phyloP scores from a whole-genome alignment of 73 alveolate species.

The Paramecium caudatum region DNA sequence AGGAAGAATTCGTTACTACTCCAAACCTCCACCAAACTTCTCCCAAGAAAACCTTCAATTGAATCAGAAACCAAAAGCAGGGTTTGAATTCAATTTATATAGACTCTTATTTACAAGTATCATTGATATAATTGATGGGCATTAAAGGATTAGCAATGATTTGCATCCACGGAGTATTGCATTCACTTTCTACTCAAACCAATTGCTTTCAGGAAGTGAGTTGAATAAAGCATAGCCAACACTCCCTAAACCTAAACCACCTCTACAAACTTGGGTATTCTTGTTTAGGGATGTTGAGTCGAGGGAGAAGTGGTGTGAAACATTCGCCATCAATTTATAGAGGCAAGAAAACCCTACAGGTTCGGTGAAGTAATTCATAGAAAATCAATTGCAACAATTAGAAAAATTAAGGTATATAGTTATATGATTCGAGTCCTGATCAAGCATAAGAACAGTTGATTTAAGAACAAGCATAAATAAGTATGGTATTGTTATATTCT shows the following conservation, averaged over 20 bases:
- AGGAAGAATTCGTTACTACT: not conserved
- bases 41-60: not conserved
- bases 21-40: slow-evolving; percentile 20
- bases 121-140: not conserved
- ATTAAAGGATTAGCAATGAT: not conserved
- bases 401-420: not conserved
- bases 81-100: not conserved
- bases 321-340: not conserved
- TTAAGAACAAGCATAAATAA: too few species aligned
- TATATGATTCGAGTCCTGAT: not conserved
- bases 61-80: not conserved
- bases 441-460: not conserved
- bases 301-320: not conserved
- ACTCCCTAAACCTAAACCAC: slow-evolving; percentile 23
- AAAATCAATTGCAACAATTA: slow-evolving; percentile 47
- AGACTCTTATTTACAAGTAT: not conserved
- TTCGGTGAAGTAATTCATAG: slow-evolving; percentile 5
- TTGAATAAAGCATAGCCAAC: not conserved
- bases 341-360: not conserved
- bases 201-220: not conserved
- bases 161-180: not conserved
- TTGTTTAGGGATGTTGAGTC: not conserved
- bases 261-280: slow-evolving; percentile 10
- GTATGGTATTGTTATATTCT: too few species aligned
- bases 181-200: not conserved